Evolutionary conservation across 169 alveolate genomes (phyloP), one percentile per base, ranked within the genome.

Genomic region (Eimeria acervulina): DNA sequence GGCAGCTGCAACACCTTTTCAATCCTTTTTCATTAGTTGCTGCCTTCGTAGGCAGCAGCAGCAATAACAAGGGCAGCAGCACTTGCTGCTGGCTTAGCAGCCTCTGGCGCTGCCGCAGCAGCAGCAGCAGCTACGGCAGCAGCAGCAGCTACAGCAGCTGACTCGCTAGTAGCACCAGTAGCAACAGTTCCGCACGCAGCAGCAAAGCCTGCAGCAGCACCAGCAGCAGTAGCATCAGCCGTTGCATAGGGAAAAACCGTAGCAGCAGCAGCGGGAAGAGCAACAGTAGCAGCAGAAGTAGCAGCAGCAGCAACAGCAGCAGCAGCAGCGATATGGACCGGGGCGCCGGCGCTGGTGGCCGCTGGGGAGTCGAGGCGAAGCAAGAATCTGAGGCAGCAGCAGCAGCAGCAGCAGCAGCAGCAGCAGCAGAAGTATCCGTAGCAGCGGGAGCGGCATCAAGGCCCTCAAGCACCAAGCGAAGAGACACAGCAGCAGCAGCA

Each of bases 291-390:
- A 83, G 76, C 76, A 23, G 6, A 51, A 36, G 74, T 17, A 51
- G 91, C 91, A 51, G 13, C 68, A 44, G 90, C 38, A 81, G 90
- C 63, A 81, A 44, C 68, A 38, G 68, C 42, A 47, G 55, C 91
- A 26, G 91, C 51, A 51, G 91, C 70, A 44, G 59, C 91, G 91
- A 36, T 83, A 83, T 83, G 91, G 91, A 52, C 44, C 28, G 51
- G 26, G 42, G 47, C 31, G 47, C 19, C 51, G 74, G 44, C 74
- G 74, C 52, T 28, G 31, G 72, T 47, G 90, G 90, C 40, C 15
- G 90, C 90, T 81, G 72, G 23, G 68, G 38, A 26, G 90, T 28
- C 21, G 70, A 83, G 7, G 28, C 91, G 17, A 83, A 28, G 1
- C 91, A 28, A 47, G 70, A 40, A 80, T n/a, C 68, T 80, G 90